Conservation (phyloP, 176 grass and related monocot genomes). For the Areca catechu region DNA sequence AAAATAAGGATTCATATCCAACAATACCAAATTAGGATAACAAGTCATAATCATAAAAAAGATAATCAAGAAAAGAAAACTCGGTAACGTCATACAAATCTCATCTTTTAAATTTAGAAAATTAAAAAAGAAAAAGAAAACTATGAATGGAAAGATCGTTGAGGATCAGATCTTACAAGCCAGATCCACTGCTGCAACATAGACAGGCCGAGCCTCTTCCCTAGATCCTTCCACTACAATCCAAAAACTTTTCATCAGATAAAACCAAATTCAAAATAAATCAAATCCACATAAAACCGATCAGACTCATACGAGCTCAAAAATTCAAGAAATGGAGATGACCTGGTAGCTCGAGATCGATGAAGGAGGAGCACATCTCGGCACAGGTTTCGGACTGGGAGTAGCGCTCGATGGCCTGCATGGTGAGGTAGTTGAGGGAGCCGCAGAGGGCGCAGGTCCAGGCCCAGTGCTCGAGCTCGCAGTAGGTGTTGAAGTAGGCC, state of each 20-base stretch:
- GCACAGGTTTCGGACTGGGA: constrained; percentile 40
- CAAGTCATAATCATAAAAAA: too few species aligned
- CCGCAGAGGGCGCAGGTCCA: constrained; percentile 83
- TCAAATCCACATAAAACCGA: too few species aligned
- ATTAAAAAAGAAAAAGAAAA: too few species aligned
- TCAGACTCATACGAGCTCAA: too few species aligned
- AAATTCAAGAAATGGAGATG: neutral
- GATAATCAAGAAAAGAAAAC: too few species aligned
- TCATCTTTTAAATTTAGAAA: too few species aligned
- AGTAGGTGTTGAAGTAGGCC: constrained; percentile 58
- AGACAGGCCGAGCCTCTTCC: constrained; percentile 61
- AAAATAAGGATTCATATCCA: too few species aligned
- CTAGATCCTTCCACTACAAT: constrained; percentile 47
- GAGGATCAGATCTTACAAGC: constrained; percentile 43
- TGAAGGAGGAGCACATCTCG: constrained; percentile 63
- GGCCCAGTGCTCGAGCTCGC: constrained; percentile 79
- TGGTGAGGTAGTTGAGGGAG: constrained; percentile 56
- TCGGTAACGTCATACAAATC: too few species aligned
- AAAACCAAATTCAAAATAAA: too few species aligned
- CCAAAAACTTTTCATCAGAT: constrained; percentile 13
- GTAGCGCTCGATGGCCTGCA: constrained; percentile 45
- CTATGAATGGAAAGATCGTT: too few species aligned
- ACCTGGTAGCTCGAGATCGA: constrained; percentile 83
- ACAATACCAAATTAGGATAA: too few species aligned
- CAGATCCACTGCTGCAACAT: constrained; percentile 90